Evolutionary conservation across 495 filamentous ascomycete species (phyloP), one percentile per base, ranked within the genome.

Genomic region (Aspergillus ostianus): DNA sequence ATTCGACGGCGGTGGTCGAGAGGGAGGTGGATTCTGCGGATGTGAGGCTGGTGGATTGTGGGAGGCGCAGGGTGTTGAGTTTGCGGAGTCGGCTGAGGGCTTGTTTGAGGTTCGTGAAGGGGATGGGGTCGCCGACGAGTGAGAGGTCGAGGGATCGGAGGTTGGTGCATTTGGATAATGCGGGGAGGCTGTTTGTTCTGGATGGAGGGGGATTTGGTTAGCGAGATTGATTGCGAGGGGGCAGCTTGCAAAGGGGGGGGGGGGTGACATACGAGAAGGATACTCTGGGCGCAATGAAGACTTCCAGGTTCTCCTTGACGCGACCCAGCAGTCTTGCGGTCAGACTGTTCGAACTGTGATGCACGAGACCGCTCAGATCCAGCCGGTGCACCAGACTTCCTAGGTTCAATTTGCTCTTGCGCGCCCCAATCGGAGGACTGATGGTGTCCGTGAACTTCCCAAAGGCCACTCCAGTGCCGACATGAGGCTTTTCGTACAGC

Each of bases 231-330:
- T 8, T n/a, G 29, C 6, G 18, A 26, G 29, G 45, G 15, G 27
- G 15, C 9, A 5, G 46, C 12, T 46, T 20, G 21, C 8, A 29
- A 12, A 10, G n/a, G 26, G 13, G 29, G 21, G 18, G n/a, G 29
- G 13, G 10, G 32, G 21, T 15, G 0, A 71, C 78, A 55, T 63
- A 80, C 79, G 80, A 78, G 64, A 92, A 92, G 12, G 80, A 81
- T 3, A 84, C 77, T 49, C 84, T 84, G 0, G 89, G 89, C 15
- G 89, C 89, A 36, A 84, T 70, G 64, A 92, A 89, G 30, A 74
- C 73, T 50, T 85, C 80, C 9, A 92, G 70, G 19, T 75, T 79
- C 20, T 66, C 70, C 56, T 87, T 87, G 12, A 84, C 75, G 19
- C 85, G 71, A 5, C 83, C 82, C 19, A 92, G 66, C 13, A 92